phyloP scores from a whole-genome alignment of 176 grass and related monocot species.

The Aegilops bicornis region DNA sequence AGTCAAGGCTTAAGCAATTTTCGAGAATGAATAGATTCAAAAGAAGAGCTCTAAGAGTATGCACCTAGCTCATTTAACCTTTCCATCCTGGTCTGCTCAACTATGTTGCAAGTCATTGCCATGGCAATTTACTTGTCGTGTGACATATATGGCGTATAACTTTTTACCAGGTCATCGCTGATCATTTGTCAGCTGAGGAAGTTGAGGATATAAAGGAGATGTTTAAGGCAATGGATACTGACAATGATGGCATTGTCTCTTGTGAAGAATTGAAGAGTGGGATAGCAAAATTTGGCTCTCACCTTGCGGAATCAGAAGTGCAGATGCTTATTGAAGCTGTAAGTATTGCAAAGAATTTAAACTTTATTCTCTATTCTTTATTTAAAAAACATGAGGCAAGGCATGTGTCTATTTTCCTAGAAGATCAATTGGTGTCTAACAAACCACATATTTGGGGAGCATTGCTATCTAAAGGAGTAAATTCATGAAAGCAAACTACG shows the following conservation, averaged over 20 bases:
- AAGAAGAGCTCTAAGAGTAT: slow-evolving; percentile 93
- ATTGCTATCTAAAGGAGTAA: not conserved
- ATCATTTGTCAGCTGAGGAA: slow-evolving; percentile 97
- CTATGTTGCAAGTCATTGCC: not conserved
- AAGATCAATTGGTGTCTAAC: not conserved
- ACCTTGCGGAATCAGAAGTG: slow-evolving; percentile 89
- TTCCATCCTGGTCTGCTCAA: slow-evolving; percentile 17
- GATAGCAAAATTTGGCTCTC: slow-evolving; percentile 93
- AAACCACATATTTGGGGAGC: not conserved
- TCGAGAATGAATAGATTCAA: slow-evolving; percentile 99
- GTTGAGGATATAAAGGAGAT: slow-evolving; percentile 99
- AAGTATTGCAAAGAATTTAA: slow-evolving; percentile 42
- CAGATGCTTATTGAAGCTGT: slow-evolving; percentile 99
- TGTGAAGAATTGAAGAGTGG: slow-evolving; percentile 87
- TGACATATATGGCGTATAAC: slow-evolving; percentile 9
- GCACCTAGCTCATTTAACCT: slow-evolving; percentile 1
- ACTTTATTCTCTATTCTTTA: not conserved
- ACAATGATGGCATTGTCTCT: slow-evolving; percentile 95
- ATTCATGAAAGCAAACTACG: not conserved
- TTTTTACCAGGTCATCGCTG: slow-evolving; percentile 80
- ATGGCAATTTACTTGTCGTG: slow-evolving; percentile 12
- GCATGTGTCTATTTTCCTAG: not conserved
- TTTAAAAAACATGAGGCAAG: not conserved
- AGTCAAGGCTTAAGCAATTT: slow-evolving; percentile 99
- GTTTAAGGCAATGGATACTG: slow-evolving; percentile 97